Evolutionary conservation across 2,329 filamentous ascomycete genomes (phyloP).

Genomic region (Emericellopsis cladophorae): DNA sequence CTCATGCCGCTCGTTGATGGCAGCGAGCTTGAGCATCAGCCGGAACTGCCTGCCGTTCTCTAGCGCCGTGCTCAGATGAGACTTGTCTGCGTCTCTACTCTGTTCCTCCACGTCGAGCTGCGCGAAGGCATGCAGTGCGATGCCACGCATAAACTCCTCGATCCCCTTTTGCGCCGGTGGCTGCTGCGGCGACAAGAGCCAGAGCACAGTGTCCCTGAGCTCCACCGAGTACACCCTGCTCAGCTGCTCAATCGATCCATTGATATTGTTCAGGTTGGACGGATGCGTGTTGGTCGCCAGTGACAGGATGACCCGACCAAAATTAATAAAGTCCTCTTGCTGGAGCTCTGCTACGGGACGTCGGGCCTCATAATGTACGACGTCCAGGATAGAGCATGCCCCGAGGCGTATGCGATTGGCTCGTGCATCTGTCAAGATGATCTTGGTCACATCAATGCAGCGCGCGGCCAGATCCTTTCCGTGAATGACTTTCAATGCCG

Average conservation of each 20-base stretch:
- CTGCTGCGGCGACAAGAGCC: slow-evolving; percentile 61
- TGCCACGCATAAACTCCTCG: slow-evolving; percentile 65
- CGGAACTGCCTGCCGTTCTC: slow-evolving; percentile 83
- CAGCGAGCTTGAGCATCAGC: slow-evolving; percentile 67
- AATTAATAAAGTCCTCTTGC: slow-evolving; percentile 72
- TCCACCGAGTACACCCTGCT: slow-evolving; percentile 64
- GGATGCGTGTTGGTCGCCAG: slow-evolving; percentile 59
- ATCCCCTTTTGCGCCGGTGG: slow-evolving; percentile 52
- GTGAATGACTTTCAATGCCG: slow-evolving; percentile 79
- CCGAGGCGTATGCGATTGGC: slow-evolving; percentile 83
- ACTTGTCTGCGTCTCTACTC: slow-evolving; percentile 55
- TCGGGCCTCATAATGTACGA: slow-evolving; percentile 67
- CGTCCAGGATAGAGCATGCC: slow-evolving; percentile 80
- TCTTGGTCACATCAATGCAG: slow-evolving; percentile 76
- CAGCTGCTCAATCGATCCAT: slow-evolving; percentile 64
- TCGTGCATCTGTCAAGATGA: slow-evolving; percentile 60
- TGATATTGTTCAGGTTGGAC: slow-evolving; percentile 44
- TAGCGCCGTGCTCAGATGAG: slow-evolving; percentile 64
- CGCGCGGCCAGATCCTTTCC: slow-evolving; percentile 68
- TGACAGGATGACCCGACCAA: slow-evolving; percentile 74
- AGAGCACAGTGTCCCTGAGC: slow-evolving; percentile 66
- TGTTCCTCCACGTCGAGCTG: slow-evolving; percentile 72
- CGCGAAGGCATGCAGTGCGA: slow-evolving; percentile 64
- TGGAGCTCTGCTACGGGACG: slow-evolving; percentile 65
- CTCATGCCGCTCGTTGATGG: slow-evolving; percentile 83